phyloP scores from a whole-genome alignment of 2,329 filamentous ascomycete genomes.

The Nothopassalora personata region DNA sequence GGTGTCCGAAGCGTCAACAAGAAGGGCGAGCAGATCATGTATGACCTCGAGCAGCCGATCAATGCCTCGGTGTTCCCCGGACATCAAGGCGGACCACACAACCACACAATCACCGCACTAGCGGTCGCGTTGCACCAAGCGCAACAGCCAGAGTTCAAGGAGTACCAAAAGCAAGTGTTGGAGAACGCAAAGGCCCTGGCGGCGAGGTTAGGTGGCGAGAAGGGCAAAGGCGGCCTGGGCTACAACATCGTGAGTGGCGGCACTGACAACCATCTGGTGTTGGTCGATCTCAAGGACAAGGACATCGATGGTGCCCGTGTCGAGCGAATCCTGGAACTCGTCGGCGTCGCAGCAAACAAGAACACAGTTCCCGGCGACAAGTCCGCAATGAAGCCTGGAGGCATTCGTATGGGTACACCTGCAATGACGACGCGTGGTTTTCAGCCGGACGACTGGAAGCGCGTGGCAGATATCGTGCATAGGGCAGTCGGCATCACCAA shows the following conservation, averaged over 20 bases:
- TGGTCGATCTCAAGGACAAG: conserved; percentile 86
- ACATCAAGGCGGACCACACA: conserved; percentile 96
- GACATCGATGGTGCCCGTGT: conserved; percentile 88
- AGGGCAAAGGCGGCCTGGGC: conserved; percentile 70
- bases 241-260: conserved; percentile 90
- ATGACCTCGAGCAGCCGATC: conserved; percentile 88
- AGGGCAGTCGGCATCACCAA: conserved; percentile 74
- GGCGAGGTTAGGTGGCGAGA: conserved; percentile 57
- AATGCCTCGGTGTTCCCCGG: conserved; percentile 97
- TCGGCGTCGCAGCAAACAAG: conserved; percentile 99
- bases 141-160: conserved; percentile 79
- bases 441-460: conserved; percentile 76
- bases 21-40: conserved; percentile 81
- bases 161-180: conserved; percentile 86
- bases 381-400: conserved; percentile 87
- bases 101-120: conserved; percentile 96
- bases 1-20: conserved; percentile 76
- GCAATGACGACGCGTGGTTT: conserved; percentile 99
- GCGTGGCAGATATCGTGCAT: conserved; percentile 81
- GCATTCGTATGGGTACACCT: conserved; percentile 87
- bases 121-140: conserved; percentile 93
- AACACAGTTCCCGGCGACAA: conserved; percentile 96
- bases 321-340: conserved; percentile 91
- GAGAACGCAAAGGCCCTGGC: conserved; percentile 87
- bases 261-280: conserved; percentile 94